Evolutionary conservation across 1,284 basidiomycete genomes (phyloP), one percentile per base, ranked within the genome.

Genomic region (Naganishia sp.): DNA sequence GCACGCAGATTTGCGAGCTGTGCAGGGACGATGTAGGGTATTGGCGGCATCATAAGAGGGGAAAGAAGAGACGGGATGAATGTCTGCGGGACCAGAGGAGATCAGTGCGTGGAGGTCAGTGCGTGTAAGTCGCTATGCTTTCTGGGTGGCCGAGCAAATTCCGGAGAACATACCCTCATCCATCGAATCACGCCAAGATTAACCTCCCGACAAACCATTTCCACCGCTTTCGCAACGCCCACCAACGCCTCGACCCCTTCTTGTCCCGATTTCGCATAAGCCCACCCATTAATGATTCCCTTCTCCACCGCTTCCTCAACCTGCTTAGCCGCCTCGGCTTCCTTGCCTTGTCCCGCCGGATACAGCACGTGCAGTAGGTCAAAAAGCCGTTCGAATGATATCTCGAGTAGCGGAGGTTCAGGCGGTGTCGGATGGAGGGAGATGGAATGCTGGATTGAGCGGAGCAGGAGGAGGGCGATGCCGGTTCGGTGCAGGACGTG

Each of bases 21-120:
- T 39, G 77, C 76, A 0, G 68, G 67, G 21, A 76, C 43, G 15
- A 72, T 69, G 3, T 67, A 45, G 0, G 71, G 63, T n/a, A 75
- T 71, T 0, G 79, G 77, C 0, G 74, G 69, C 52, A 74, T 72
- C 57, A 75, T 73, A 10, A 79, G 68, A 1, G 77, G 77, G 7
- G 73, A 71, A 11, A 79, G 71, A 1, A 80, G 70, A 17, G 74
- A 57, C 1, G 79, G 79, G 5, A 80, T 72, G 56, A 77, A 73
- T 2, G 71, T 68, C 77, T 80, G 31, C 28, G 35, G 28, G 28
- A 41, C 52, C 2, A 28, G 28, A 28, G 28, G 31, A 18, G 15
- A 25, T 45, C 17, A 11, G 13, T 10, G 23, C n/a, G n/a, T 13
- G 43, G n/a, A n/a, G n/a, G 45, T 45, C 17, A 11, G 13, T 10